Base-by-base conservation (phyloP, 2,329 filamentous ascomycete genomes). In the Ceratocystis cacaofunesta region DNA sequence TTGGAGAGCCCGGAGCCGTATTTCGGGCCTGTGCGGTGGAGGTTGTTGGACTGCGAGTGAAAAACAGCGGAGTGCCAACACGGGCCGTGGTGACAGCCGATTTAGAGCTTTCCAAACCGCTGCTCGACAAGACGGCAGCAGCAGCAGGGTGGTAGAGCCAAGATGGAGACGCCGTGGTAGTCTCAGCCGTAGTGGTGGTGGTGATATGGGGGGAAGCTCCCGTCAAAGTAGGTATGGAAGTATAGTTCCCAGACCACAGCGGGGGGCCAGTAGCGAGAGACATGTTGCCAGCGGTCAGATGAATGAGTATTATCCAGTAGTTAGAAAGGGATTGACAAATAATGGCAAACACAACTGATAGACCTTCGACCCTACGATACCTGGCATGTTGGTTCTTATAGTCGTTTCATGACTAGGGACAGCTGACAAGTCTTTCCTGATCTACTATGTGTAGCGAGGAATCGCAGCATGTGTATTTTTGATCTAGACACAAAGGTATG, bases 11-110 rank as follows among this genome's bases (percentile, higher is more conserved):
- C 32, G 36, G 30, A 12, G 19, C n/a, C 25, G 36, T 44, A 15
- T 12, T 48, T 2, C 30, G 25, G 17, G 48, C 2, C 52, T 28
- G 7, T 8, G 19, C 25, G 15, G 50, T 28, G 17, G 62, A 32
- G 28, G 63, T 6, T 30, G 61, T 2, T 25, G 19, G 30, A 7
- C 43, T 62, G 55, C 1, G 65, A 61, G 61, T 61, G 25, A 52
- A 64, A 12, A n/a, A 30, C 3, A 64, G 43, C 28, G 65, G 65
- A 25, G 19, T 55, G 44, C 65, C 62, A 12, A 64, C 65, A 6
- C 65, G 62, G 30, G 41, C 36, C 1, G 52, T 64, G 7, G 62
- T 66, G 41, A 28, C 5, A 25, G 19, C 3, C 3, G 48, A n/a
- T 25, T 6, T 25, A 17, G 48, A 8, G 15, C 48, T 52, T 25